Evolutionary conservation across 371 early-diverging fungal species (phyloP).

Genomic region (Lichtheimia corymbifera): DNA sequence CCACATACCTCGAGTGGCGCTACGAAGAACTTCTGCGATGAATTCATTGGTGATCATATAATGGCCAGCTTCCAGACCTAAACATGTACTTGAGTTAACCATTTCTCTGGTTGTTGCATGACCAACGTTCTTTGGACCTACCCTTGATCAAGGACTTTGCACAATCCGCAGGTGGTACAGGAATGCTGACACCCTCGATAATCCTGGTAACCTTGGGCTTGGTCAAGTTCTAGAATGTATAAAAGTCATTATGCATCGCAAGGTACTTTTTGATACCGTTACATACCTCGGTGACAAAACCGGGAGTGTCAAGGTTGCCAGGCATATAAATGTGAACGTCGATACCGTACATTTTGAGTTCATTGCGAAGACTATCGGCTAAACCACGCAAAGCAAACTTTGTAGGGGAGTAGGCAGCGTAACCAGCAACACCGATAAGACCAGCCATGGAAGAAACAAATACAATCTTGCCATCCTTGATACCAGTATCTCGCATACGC

Average conservation of each 20-base stretch:
- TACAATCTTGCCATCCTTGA: constrained; percentile 73
- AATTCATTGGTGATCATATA: constrained; percentile 56
- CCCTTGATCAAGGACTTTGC: constrained; percentile 60
- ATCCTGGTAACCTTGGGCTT: constrained; percentile 81
- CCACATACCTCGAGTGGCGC: constrained; percentile 37
- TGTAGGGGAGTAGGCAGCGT: constrained; percentile 78
- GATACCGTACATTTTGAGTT: constrained; percentile 70
- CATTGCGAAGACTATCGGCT: constrained; percentile 73
- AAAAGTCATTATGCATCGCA: neutral
- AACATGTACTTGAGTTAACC: neutral
- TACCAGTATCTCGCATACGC: constrained; percentile 64
- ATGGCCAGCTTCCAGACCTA: constrained; percentile 34
- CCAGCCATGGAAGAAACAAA: constrained; percentile 80
- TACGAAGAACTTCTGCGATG: constrained; percentile 47
- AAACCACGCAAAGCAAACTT: constrained; percentile 84
- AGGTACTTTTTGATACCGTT: neutral
- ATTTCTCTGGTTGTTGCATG: constrained; percentile 58
- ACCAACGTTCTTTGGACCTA: constrained; percentile 24
- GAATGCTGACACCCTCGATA: constrained; percentile 74
- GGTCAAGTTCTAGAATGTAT: constrained; percentile 57
- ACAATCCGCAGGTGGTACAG: constrained; percentile 62
- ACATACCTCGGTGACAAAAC: constrained; percentile 68
- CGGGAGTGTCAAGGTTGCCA: constrained; percentile 80
- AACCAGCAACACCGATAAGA: constrained; percentile 79
- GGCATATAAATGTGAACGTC: constrained; percentile 79